A percentile compares a stretch with the other conserved stretches of the same genome.
Evolutionary conservation across 2,329 filamentous ascomycete species (phyloP).

Genomic region (Tolypocladium amazonense): DNA sequence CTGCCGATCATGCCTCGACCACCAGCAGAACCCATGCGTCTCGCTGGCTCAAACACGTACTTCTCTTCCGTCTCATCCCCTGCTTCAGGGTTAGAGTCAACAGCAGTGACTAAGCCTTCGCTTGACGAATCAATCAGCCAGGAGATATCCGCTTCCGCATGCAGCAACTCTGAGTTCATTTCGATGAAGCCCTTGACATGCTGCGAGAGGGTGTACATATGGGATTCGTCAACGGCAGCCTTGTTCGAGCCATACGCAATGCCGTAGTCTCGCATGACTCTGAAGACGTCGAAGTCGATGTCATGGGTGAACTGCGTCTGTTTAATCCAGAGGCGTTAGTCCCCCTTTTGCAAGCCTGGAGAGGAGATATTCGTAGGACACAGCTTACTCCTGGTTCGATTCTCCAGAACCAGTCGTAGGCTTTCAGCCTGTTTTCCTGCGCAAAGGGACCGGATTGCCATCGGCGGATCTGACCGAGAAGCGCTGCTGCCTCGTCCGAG

Average conservation of each 20-base stretch:
- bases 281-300: constrained; percentile 77
- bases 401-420: constrained; percentile 50
- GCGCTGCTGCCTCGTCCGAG: constrained; percentile 27
- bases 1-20: not conserved
- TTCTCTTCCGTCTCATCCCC: not conserved
- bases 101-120: not conserved
- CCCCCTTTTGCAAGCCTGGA: not conserved
- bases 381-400: constrained; percentile 47
- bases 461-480: constrained; percentile 64
- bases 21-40: not conserved
- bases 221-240: constrained; percentile 32
- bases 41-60: not conserved
- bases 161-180: constrained; percentile 29
- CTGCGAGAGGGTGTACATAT: constrained; percentile 32
- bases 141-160: constrained; percentile 35
- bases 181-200: constrained; percentile 35
- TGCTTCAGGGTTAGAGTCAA: not conserved
- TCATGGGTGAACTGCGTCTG: constrained; percentile 44
- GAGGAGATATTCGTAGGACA: not conserved
- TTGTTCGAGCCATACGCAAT: constrained; percentile 64
- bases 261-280: constrained; percentile 74
- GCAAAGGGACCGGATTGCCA: constrained; percentile 83
- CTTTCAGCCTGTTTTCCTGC: constrained; percentile 57
- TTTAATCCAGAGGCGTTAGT: constrained; percentile 1
- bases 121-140: constrained; percentile 29